Evolutionary conservation across 495 filamentous ascomycete species (phyloP).

Genomic region (Talaromyces wortmannii): DNA sequence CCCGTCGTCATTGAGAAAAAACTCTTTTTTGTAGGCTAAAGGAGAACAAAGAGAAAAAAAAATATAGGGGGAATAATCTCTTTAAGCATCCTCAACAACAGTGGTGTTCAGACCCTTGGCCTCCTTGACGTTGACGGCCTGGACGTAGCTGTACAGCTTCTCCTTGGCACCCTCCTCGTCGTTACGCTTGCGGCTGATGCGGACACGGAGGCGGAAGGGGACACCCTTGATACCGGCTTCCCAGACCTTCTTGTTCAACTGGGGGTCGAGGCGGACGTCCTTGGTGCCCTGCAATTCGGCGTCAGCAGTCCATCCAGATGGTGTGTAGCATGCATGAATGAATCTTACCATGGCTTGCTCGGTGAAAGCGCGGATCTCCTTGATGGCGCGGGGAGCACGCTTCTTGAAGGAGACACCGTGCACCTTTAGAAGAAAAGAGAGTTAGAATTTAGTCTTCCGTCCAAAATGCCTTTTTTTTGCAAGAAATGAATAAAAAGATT

Average conservation of each 20-base stretch:
- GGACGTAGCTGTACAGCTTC: slow-evolving; percentile 97
- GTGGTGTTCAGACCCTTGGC: slow-evolving; percentile 91
- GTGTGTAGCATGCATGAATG: not conserved
- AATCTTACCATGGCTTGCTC: slow-evolving; percentile 85
- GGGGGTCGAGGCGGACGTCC: slow-evolving; percentile 96
- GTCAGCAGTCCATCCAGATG: not conserved
- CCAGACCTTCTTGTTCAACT: slow-evolving; percentile 99
- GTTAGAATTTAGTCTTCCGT: slow-evolving; percentile 49
- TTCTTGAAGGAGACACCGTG: slow-evolving; percentile 99
- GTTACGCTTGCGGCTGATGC: slow-evolving; percentile 99
- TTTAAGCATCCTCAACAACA: slow-evolving; percentile 56
- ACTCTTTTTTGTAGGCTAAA: not conserved
- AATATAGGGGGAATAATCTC: slow-evolving; percentile 7
- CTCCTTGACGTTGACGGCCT: slow-evolving; percentile 99
- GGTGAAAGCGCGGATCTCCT: slow-evolving; percentile 96
- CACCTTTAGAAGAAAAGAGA: slow-evolving; percentile 50
- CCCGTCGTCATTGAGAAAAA: not conserved
- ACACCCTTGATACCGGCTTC: slow-evolving; percentile 98
- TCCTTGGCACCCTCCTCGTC: slow-evolving; percentile 99
- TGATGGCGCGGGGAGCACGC: slow-evolving; percentile 94
- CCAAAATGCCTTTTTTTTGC: slow-evolving; percentile 46
- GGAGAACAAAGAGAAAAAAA: slow-evolving; percentile 7
- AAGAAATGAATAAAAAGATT: slow-evolving; percentile 13
- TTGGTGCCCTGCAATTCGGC: slow-evolving; percentile 65
- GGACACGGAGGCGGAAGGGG: slow-evolving; percentile 89